Percentiles rank a stretch among this genome's conserved stretches.
These are phyloP conservation scores for Nemania diffusa DNA, from an alignment of 2,329 filamentous ascomycete genomes.

Conservation along the genomic window DNA sequence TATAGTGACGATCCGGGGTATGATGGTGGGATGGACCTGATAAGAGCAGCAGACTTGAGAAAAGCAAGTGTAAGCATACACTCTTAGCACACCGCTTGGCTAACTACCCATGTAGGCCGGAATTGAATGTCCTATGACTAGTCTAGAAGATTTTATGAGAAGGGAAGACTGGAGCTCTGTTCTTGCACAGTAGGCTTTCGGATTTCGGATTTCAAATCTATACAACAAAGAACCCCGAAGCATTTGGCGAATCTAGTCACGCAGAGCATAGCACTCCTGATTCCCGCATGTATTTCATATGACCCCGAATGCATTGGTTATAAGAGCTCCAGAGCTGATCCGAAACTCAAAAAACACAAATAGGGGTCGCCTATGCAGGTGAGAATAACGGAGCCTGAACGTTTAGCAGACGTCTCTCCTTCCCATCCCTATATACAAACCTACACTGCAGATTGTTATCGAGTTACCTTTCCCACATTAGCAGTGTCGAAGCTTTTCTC, in stretches of 20 bases:
- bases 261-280: not conserved
- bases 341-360: not conserved
- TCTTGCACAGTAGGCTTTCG: constrained; percentile 14
- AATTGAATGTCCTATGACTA: constrained; percentile 28
- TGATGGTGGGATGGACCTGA: constrained; percentile 23
- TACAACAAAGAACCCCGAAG: not conserved
- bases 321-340: constrained; percentile 2
- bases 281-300: not conserved
- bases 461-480: not conserved
- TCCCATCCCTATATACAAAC: not conserved
- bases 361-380: not conserved
- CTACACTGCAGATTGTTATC: not conserved
- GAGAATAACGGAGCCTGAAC: not conserved
- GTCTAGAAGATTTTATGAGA: constrained; percentile 6
- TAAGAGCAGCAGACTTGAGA: constrained; percentile 27
- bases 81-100: constrained; percentile 4
- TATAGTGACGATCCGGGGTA: constrained; percentile 24
- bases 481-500: not conserved
- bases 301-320: constrained; percentile 5
- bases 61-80: constrained; percentile 17
- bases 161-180: constrained; percentile 26
- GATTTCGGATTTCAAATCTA: not conserved
- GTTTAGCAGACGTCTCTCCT: not conserved
- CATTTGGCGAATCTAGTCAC: not conserved
- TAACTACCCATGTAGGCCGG: constrained; percentile 25